Evolutionary conservation across 768 basidiomycete genomes (phyloP), one percentile per base, ranked within the genome.

Genomic region (Piloderma croceum): DNA sequence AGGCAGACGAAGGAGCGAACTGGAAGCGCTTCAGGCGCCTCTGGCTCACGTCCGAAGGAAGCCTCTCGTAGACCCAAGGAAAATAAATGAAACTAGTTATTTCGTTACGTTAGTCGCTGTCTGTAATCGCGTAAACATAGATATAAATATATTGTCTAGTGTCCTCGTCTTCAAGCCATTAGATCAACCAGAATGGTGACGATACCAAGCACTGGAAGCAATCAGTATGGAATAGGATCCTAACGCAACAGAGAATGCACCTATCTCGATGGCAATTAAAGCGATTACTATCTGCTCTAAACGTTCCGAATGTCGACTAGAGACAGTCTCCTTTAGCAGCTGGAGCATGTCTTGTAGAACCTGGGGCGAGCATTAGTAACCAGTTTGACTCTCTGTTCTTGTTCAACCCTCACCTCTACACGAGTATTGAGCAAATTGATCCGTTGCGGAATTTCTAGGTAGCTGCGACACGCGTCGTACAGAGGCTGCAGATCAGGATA

Each of bases 291-390:
- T 90, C 58, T 89, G 87, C 60, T 96, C 92, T 6, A 96, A 72
- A 19, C 90, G 77, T 61, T 96, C 92, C 1, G 90, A 80, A 54
- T 96, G 90, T 52, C 81, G 79, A 49, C 82, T 90, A 20, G 89
- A 89, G 19, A 94, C 92, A 9, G 89, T 88, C 63, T 96, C 93
- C 62, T 97, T 97, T 38, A 97, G 68, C 38, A 97, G 75, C 56
- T 91, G 85, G 9, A 97, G 77, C 88, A 97, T 94, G 60, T 97
- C 93, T 71, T 97, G 93, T 24, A 97, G 65, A 37, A 97, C 88
- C 89, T 92, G 49, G 24, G 33, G 5, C 36, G 21, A 20, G 17
- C 21, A 31, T 31, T 18, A 15, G 41, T 20, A 32, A 45, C 31
- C 24, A 18, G 44, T 25, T 27, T 34, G 34, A 31, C n/a, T 21